phyloP scores from a whole-genome alignment of 345 rosid species.

The Eucalyptus sp. region DNA sequence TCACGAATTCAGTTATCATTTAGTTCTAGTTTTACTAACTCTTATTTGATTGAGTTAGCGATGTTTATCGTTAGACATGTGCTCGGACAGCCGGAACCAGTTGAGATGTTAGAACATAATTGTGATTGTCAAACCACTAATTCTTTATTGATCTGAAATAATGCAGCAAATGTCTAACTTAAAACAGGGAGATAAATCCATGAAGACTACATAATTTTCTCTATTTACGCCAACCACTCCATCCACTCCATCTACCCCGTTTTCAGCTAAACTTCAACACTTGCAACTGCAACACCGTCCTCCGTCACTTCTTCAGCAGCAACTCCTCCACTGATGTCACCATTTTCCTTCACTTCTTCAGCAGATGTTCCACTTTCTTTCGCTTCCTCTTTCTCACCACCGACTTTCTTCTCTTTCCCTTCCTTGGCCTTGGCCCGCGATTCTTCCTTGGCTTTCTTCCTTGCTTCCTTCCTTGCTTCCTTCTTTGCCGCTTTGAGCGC shows the following conservation, averaged over 20 bases:
- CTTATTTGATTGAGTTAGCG: not conserved
- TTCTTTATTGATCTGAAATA: too few species aligned
- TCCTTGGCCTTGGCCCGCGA: not conserved
- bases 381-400: not conserved
- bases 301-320: not conserved
- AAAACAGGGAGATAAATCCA: too few species aligned
- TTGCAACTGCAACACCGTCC: not conserved
- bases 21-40: not conserved
- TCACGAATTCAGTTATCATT: not conserved
- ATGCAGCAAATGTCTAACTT: too few species aligned
- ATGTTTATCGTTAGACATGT: not conserved
- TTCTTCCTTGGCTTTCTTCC: not conserved
- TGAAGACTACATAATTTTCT: too few species aligned
- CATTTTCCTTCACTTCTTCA: not conserved
- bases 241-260: not conserved
- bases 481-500: not conserved
- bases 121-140: too few species aligned
- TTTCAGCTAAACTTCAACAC: not conserved
- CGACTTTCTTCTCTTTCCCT: not conserved
- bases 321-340: not conserved
- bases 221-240: too few species aligned
- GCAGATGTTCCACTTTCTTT: not conserved
- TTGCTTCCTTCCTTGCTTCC: not conserved
- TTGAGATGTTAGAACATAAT: not conserved
- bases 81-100: not conserved